Evolutionary conservation across 2,329 filamentous ascomycete species (phyloP).

Genomic region (Pseudogymnoascus sp.): DNA sequence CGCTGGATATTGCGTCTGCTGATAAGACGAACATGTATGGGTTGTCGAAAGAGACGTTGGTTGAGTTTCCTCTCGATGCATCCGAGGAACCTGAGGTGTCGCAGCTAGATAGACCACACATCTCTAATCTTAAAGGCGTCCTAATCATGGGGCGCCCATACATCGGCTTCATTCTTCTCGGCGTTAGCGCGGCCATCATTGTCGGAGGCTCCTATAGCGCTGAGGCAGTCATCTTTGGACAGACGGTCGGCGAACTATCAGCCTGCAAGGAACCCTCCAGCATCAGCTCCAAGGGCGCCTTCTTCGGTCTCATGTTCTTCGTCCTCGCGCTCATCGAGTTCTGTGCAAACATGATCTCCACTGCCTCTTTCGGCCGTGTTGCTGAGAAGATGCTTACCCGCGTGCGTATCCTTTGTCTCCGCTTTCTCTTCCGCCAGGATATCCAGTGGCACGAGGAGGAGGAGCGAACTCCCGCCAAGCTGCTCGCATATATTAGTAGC

Average conservation of each 20-base stretch:
- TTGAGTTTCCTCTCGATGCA: slow-evolving; percentile 27
- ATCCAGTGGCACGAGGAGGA: slow-evolving; percentile 64
- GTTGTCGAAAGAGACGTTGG: slow-evolving; percentile 10
- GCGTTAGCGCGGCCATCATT: slow-evolving; percentile 35
- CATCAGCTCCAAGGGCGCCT: slow-evolving; percentile 24
- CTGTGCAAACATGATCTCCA: slow-evolving; percentile 51
- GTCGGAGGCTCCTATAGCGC: slow-evolving; percentile 40
- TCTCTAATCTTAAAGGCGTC: slow-evolving; percentile 15
- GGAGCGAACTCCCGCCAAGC: slow-evolving; percentile 48
- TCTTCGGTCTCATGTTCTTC: slow-evolving; percentile 38
- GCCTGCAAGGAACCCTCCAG: slow-evolving; percentile 28
- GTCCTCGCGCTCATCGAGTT: slow-evolving; percentile 46
- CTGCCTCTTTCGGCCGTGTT: slow-evolving; percentile 43
- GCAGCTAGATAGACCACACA: slow-evolving; percentile 17
- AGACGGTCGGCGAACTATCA: slow-evolving; percentile 43
- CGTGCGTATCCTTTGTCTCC: slow-evolving; percentile 55
- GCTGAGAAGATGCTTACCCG: slow-evolving; percentile 58
- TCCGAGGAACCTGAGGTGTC: slow-evolving; percentile 26
- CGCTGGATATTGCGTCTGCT: neutral
- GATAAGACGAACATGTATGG: slow-evolving; percentile 13
- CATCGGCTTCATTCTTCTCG: slow-evolving; percentile 31
- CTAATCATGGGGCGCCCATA: slow-evolving; percentile 29
- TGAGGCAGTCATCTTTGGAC: slow-evolving; percentile 49
- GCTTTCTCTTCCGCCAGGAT: slow-evolving; percentile 56
- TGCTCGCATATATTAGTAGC: slow-evolving; percentile 60